phyloP scores from a whole-genome alignment of 768 basidiomycete genomes.

The Rhizopogon vinicolor region DNA sequence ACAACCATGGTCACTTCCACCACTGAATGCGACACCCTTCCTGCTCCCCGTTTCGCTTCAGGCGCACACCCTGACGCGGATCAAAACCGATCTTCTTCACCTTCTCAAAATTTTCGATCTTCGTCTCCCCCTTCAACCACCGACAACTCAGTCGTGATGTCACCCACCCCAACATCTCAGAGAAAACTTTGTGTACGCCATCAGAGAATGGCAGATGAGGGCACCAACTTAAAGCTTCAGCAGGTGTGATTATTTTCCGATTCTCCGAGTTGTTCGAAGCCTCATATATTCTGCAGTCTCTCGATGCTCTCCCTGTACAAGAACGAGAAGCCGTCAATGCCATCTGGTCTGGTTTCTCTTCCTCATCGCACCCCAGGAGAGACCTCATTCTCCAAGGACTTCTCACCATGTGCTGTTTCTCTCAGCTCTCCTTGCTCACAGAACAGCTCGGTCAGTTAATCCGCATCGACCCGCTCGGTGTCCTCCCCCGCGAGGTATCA shows the following conservation, averaged over 20 bases:
- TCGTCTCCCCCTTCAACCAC: neutral
- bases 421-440: conserved; percentile 92
- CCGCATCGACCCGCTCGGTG: conserved; percentile 89
- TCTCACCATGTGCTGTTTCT: conserved; percentile 99
- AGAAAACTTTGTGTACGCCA: conserved; percentile 90
- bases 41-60: conserved; percentile 51
- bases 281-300: conserved; percentile 51
- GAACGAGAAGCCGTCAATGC: conserved; percentile 87
- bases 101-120: conserved; percentile 11
- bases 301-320: conserved; percentile 81
- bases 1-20: conserved; percentile 16
- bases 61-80: conserved; percentile 14
- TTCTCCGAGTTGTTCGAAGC: neutral
- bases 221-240: conserved; percentile 88
- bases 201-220: conserved; percentile 95
- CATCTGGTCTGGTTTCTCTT: conserved; percentile 96
- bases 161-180: conserved; percentile 37
- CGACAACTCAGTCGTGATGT: neutral
- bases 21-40: conserved; percentile 65
- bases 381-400: conserved; percentile 95
- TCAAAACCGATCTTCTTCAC: conserved; percentile 19
- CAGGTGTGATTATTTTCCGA: conserved; percentile 47
- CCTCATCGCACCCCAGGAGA: conserved; percentile 85
- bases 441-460: conserved; percentile 90
- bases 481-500: conserved; percentile 86